Conservation (phyloP, 164 flowering plant genomes). For the Vitis amurensis region DNA sequence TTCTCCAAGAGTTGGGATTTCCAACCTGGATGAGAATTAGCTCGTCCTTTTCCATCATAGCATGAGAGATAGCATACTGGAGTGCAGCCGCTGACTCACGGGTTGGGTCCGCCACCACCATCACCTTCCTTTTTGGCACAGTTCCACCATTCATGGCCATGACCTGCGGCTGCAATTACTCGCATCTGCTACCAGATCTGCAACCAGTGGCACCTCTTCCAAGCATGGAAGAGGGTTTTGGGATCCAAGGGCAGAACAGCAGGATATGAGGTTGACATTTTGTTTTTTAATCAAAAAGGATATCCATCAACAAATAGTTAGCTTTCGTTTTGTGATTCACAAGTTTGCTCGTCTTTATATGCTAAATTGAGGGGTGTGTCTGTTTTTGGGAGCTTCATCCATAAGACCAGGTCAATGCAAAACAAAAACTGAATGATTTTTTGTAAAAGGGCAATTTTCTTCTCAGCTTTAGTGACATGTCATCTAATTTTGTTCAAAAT, state of each 20-base stretch:
- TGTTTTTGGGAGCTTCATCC: neutral
- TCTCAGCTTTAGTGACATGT: too few relatives aligned
- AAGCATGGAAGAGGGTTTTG: neutral
- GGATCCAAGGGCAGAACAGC: neutral
- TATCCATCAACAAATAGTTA: neutral
- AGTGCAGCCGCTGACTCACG: conserved; percentile 65
- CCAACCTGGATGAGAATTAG: conserved; percentile 60
- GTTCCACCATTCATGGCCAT: conserved; percentile 20
- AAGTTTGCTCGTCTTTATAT: neutral
- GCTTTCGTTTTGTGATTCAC: conserved; percentile 10
- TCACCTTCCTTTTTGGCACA: conserved; percentile 30
- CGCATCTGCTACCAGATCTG: conserved; percentile 6
- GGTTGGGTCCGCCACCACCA: conserved; percentile 65
- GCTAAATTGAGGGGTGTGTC: neutral
- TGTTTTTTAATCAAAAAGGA: conserved; percentile 2
- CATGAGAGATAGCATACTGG: conserved; percentile 64
- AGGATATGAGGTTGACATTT: conserved; percentile 1
- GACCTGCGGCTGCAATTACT: neutral
- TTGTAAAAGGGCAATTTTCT: too few relatives aligned
- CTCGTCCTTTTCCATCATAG: conserved; percentile 50
- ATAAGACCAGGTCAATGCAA: conserved; percentile 5
- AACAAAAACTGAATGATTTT: too few relatives aligned
- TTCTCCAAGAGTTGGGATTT: conserved; percentile 38
- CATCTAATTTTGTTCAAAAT: too few relatives aligned
- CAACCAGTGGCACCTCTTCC: conserved; percentile 1